Base-by-base conservation (phyloP, 2,329 filamentous ascomycete genomes). In the Albifimbria verrucaria region DNA sequence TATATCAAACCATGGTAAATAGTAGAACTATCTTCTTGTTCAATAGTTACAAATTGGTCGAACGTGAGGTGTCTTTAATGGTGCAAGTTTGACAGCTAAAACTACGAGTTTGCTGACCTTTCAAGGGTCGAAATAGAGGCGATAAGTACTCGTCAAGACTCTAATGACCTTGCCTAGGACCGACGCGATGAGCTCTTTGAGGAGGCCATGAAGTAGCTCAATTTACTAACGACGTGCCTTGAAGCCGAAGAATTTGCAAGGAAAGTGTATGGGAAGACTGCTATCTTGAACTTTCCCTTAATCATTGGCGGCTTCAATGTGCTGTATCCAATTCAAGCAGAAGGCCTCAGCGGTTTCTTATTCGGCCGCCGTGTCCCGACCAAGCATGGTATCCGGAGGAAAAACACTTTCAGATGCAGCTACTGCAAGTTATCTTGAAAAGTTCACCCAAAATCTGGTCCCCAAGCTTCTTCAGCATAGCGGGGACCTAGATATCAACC, bases 101-200 rank as follows among this genome's bases (percentile, higher is more conserved):
- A n/a, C n/a, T n/a, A n/a, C n/a, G n/a, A n/a, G n/a, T n/a, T n/a
- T n/a, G n/a, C n/a, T n/a, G n/a, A n/a, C n/a, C n/a, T n/a, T n/a
- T n/a, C n/a, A n/a, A n/a, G n/a, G n/a, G n/a, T n/a, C n/a, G n/a
- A n/a, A n/a, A n/a, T n/a, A n/a, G n/a, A n/a, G n/a, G n/a, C n/a
- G n/a, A n/a, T n/a, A n/a, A n/a, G n/a, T n/a, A n/a, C 61, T 39
- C 61, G 63, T 51, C 56, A 67, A 45, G 60, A 67, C 42, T 59
- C 59, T 42, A 65, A 68, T 39, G 60, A 64, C n/a, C 55, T 67
- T 44, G 66, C 61, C 2, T 68, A 61, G 64, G 64, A 67, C 49
- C 55, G 55, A 12, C 66, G 57, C 47, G 66, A 69, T 49, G 61
- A 63, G 43, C 46, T 50, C 36, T 65, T 53, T 53, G 65, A 65